Base-by-base conservation (phyloP, 2,329 filamentous ascomycete genomes). In the Sporothrix sp. region DNA sequence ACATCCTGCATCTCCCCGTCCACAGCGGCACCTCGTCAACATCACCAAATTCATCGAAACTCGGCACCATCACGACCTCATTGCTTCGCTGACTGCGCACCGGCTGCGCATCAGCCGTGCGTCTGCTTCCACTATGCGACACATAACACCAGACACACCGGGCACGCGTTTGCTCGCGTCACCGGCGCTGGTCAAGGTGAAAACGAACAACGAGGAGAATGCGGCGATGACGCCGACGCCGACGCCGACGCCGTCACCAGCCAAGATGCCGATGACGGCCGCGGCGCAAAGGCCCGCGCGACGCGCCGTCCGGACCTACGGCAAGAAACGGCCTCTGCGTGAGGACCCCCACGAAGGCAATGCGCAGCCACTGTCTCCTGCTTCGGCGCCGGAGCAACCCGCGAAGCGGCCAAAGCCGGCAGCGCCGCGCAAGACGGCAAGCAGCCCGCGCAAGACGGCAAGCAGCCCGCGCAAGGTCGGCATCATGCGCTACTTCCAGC, bases 401-500 rank as follows among this genome's bases (percentile, higher is more conserved):
- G n/a, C 4, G 2, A 53, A 53, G 39, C 36, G 45, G 1, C 32
- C 13, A 20, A 30, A 33, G n/a, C 45, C 42, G 42, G 13, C 30
- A 18, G n/a, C 38, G n/a, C 25, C n/a, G 7, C n/a, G 9, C 4
- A 21, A 10, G 25, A 21, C 27, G 21, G 23, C 7, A 7, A 11
- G 8, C 7, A 20, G 21, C 14, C 7, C 3, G 6, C 13, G 5
- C 9, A 7, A 11, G 3, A 43, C 23, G 11, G 28, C 43, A 8
- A 7, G 13, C 21, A 52, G 28, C 11, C 47, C 48, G 28, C 43
- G 46, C 4, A 51, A 50, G 5, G 27, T 50, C 2, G 54, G 56
- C 27, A 56, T 58, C 20, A 14, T 58, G 51, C 54, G 56, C 3
- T 58, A 58, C 35, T 58, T 58, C 9, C 56, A 58, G 42, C 56